Base-by-base conservation (phyloP, 2,329 filamentous ascomycete genomes). In the Phialocephala sp. region DNA sequence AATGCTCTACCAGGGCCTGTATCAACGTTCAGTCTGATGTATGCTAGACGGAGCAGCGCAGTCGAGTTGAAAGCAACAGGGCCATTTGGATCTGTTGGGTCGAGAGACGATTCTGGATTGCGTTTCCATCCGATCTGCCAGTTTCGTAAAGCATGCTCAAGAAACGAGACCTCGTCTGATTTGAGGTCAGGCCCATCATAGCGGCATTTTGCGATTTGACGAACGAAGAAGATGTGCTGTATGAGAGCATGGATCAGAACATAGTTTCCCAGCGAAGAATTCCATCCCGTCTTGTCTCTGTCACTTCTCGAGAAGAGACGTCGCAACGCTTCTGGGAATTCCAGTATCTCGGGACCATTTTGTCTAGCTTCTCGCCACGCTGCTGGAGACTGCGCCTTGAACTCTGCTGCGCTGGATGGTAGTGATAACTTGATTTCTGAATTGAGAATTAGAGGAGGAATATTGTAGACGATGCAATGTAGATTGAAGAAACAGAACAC, bases 201-300 rank as follows among this genome's bases (percentile, higher is more conserved):
- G 18, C 90, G 86, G 71, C 55, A 60, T 18, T 63, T 66, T 4
- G 56, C 56, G 24, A 66, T 57, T 41, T 66, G 58, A 9, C 90
- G 89, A 24, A 91, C 76, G 43, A 91, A 80, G 74, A 89, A 92
- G 18, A 92, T 88, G 67, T 91, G 89, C 71, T 92, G 90, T 12
- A 92, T 84, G 27, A 93, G 76, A 3, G 89, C 89, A 72, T 92
- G 89, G 2, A 92, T 89, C 39, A 93, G 80, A 8, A 91, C 84
- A 69, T 92, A 91, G 71, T 90, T 90, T 0, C 89, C 90, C 8
- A 91, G 77, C 0, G 87, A 86, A n/a, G 76, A 72, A 54, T 74
- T 74, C 2, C 18, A 63, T 80, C 77, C 0, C 82, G 82, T 0
- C 84, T 79, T 0, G 79, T 80, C 67, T 85, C 81, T 0, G 80